Conservation (phyloP, 495 filamentous ascomycete species). For the Bacidia gigantensis region DNA sequence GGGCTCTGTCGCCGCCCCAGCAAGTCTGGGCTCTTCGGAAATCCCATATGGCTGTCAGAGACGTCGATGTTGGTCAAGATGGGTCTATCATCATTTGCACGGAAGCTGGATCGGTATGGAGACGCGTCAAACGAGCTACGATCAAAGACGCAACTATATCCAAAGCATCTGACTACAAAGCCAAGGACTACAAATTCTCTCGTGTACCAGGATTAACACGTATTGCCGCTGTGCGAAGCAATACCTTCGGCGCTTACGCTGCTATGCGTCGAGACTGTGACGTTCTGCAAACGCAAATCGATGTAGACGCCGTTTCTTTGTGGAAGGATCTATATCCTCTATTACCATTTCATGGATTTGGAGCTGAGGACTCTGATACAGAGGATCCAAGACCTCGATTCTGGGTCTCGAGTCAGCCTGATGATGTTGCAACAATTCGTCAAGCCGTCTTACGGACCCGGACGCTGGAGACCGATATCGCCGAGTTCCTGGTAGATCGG, state of each 20-base stretch:
- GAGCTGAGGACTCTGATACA: constrained; percentile 20
- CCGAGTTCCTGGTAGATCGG: constrained; percentile 23
- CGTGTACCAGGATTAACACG: constrained; percentile 77
- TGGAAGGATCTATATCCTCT: constrained; percentile 63
- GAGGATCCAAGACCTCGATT: constrained; percentile 30
- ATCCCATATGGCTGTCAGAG: constrained; percentile 69
- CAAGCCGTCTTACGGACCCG: constrained; percentile 36
- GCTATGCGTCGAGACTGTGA: constrained; percentile 77
- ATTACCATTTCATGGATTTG: constrained; percentile 40
- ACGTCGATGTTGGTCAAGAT: constrained; percentile 81
- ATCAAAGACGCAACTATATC: constrained; percentile 54
- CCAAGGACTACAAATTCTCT: constrained; percentile 87
- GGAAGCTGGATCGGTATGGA: constrained; percentile 82
- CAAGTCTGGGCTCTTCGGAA: constrained; percentile 73
- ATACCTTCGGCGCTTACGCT: constrained; percentile 75
- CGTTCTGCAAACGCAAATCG: constrained; percentile 61
- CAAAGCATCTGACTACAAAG: constrained; percentile 35
- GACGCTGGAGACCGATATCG: constrained; percentile 44
- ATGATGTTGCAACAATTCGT: constrained; percentile 24
- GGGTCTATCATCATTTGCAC: constrained; percentile 93
- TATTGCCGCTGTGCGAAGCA: constrained; percentile 70
- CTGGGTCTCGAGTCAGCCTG: constrained; percentile 19
- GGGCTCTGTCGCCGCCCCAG: constrained; percentile 57
- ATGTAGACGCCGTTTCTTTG: constrained; percentile 45
- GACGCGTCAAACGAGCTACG: constrained; percentile 63